Base-by-base conservation (phyloP, 176 grass and related monocot species). In the Juncus inflexus region DNA sequence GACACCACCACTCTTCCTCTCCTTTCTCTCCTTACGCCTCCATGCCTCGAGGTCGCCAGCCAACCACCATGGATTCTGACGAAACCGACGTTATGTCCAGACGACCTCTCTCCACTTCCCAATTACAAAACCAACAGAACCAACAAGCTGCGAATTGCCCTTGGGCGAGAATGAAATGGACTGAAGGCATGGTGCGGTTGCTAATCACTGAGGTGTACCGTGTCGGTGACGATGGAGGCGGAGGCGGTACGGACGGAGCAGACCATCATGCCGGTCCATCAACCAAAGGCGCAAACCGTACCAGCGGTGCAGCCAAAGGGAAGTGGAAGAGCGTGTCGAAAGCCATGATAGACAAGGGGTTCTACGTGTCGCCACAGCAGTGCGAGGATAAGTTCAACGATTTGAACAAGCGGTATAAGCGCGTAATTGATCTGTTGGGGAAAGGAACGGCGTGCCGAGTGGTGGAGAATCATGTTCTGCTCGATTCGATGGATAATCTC, bases 301-400 rank as follows among this genome's bases (percentile, higher is more conserved):
- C 55, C 41, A 2, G 50, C 10, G 70, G 63, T 57, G 40, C 72
- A 83, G 38, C 81, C 74, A 97, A 97, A 79, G 92, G 92, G 9
- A 97, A 97, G 82, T 97, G 92, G 92, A 97, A 91, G 74, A 81
- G 84, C 45, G 87, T 97, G 19, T 97, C 92, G 11, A 72, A 42
- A 42, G 79, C 79, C 7, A 97, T 97, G 92, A 73, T 84, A 84
- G 87, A 91, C 13, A 81, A 79, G 5, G 71, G 67, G n/a, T 91
- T 76, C 71, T 50, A 52, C 55, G 92, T 97, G 79, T 91, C 92
- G 55, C 92, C 92, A 70, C 92, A 97, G 70, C 92, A 97, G 72
- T 97, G 92, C 64, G 92, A 97, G 80, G 92, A 97, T 78, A 97
- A 97, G 76, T 97, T 97, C 77, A 97, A 97, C 60, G 92, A 97